Percentiles rank a stretch among this genome's conserved stretches.
Evolutionary conservation across 2,329 filamentous ascomycete genomes (phyloP).

Genomic region (Pseudogymnoascus sp.): DNA sequence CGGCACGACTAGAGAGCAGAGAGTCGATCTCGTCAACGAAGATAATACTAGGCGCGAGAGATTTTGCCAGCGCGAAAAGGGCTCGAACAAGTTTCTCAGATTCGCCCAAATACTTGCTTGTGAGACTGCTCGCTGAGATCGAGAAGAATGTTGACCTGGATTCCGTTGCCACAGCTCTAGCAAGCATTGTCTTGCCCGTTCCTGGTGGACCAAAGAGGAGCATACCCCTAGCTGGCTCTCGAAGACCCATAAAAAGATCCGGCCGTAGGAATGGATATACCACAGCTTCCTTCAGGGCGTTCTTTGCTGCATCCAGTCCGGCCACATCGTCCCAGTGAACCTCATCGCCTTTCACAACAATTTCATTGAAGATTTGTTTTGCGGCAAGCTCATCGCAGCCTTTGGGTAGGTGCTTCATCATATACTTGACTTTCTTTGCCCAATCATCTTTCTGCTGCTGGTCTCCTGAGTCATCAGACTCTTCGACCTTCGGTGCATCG

Average conservation of each 20-base stretch:
- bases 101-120: slow-evolving; percentile 92
- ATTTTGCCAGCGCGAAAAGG: slow-evolving; percentile 81
- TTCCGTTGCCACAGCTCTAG: slow-evolving; percentile 88
- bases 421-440: slow-evolving; percentile 51
- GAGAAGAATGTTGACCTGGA: slow-evolving; percentile 94
- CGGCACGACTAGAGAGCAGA: slow-evolving; percentile 73
- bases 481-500: slow-evolving; percentile 32
- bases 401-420: slow-evolving; percentile 70
- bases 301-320: slow-evolving; percentile 82
- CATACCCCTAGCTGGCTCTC: slow-evolving; percentile 92
- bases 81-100: slow-evolving; percentile 94
- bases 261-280: slow-evolving; percentile 95
- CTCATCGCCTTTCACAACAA: slow-evolving; percentile 87
- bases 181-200: slow-evolving; percentile 98
- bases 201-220: slow-evolving; percentile 91
- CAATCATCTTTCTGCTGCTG: slow-evolving; percentile 41
- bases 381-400: slow-evolving; percentile 77
- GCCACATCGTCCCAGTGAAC: slow-evolving; percentile 94
- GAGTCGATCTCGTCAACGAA: slow-evolving; percentile 99
- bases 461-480: slow-evolving; percentile 33
- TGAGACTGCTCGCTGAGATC: slow-evolving; percentile 88
- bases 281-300: slow-evolving; percentile 85
- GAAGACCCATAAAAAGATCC: slow-evolving; percentile 89
- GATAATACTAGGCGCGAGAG: slow-evolving; percentile 87
- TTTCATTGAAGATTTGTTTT: slow-evolving; percentile 90